phyloP scores from a whole-genome alignment of 1,284 basidiomycete species.

The Ganoderma sinense region DNA sequence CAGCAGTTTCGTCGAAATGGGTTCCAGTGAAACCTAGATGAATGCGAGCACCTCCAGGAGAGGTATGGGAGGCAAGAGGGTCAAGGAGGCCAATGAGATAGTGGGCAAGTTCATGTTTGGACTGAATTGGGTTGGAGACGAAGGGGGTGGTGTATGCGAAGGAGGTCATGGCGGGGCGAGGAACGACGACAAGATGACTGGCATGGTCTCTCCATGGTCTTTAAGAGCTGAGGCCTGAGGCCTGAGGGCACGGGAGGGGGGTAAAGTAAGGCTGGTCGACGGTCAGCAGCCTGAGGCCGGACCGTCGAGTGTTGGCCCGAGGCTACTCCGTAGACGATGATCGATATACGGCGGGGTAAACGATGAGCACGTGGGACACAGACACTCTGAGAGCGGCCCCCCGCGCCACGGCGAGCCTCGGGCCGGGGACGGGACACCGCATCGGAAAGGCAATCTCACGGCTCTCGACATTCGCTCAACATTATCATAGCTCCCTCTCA shows the following conservation, averaged over 20 bases:
- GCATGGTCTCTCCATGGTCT: background rate
- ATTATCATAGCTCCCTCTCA: background rate
- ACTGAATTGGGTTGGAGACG: conserved; percentile 63
- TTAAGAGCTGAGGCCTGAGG: too few species aligned
- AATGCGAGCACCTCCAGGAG: conserved; percentile 74
- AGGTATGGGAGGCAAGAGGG: conserved; percentile 73
- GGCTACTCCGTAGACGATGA: background rate
- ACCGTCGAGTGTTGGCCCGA: background rate
- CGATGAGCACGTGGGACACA: too few species aligned
- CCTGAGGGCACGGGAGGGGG: background rate
- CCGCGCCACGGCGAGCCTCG: background rate
- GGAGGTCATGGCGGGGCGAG: conserved; percentile 32
- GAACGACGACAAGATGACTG: too few species aligned
- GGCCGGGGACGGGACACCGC: background rate
- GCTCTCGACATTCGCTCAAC: too few species aligned
- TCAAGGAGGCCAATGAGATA: conserved; percentile 70
- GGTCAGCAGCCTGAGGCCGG: background rate
- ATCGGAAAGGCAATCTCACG: too few species aligned
- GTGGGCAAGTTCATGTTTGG: conserved; percentile 61
- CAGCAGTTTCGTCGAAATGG: conserved; percentile 78
- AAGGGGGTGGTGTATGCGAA: conserved; percentile 49
- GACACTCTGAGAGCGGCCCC: too few species aligned
- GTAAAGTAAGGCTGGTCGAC: background rate
- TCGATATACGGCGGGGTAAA: background rate
- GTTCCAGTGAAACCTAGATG: conserved; percentile 78